Evolutionary conservation across 2,329 filamentous ascomycete species (phyloP).

Genomic region (Diaporthe citrichinensis): DNA sequence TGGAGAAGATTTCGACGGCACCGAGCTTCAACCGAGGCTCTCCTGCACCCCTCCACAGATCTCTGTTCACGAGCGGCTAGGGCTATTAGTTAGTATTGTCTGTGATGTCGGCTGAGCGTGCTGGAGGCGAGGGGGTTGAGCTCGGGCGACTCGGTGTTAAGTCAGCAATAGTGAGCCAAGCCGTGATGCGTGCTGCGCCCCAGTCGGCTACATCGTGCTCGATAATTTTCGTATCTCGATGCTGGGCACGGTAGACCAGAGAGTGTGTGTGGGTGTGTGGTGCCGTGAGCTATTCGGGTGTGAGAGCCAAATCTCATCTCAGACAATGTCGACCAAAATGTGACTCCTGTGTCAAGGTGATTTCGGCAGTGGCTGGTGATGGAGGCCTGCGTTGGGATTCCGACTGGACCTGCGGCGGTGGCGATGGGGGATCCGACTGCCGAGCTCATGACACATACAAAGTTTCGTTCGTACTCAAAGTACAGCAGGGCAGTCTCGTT

Average conservation of each 20-base stretch:
- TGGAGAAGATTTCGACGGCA: background rate
- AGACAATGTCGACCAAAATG: background rate
- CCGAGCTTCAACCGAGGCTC: background rate
- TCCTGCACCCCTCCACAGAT: background rate
- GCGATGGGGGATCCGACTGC: conserved; percentile 2
- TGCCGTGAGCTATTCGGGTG: background rate
- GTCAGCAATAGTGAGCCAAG: background rate
- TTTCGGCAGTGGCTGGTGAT: too few relatives aligned
- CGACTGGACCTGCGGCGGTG: background rate
- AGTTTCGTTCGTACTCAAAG: conserved; percentile 18
- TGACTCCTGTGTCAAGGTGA: too few relatives aligned
- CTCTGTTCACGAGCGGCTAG: background rate
- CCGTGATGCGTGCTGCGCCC: background rate
- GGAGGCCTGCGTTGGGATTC: background rate
- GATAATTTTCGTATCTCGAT: background rate
- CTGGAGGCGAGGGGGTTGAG: background rate
- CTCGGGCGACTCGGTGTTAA: background rate
- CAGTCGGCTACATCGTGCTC: background rate
- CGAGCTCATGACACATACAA: conserved; percentile 31
- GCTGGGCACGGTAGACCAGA: background rate
- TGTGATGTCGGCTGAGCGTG: background rate
- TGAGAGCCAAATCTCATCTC: background rate
- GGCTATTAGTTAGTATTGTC: too few relatives aligned
- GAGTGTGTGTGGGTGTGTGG: too few relatives aligned
- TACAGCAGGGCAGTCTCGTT: conserved; percentile 1